Percentiles rank a stretch among this genome's conserved stretches.
These are phyloP conservation scores for Globisporangium echinulatum DNA, from an alignment of 352 stramenopile genomes.

Conservation along the genomic window DNA sequence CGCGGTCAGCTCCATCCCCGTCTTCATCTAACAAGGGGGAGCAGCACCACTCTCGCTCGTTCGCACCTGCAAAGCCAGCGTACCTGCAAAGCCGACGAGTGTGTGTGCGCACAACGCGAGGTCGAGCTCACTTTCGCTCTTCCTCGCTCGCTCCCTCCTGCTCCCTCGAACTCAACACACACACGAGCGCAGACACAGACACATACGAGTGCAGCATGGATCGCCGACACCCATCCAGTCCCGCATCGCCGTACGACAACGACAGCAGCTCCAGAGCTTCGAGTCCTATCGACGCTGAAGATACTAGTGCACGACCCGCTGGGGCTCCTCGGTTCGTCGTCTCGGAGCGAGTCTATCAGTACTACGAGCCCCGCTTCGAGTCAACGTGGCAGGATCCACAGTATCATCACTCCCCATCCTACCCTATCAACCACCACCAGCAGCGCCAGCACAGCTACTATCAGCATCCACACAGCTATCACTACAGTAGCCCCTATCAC, in stretches of 20 bases:
- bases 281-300: no score
- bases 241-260: background rate
- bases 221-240: background rate
- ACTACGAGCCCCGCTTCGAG: background rate
- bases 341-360: background rate
- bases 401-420: conserved; percentile 3
- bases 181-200: background rate
- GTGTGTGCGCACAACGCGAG: no score
- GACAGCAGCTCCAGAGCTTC: background rate
- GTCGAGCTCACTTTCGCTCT: conserved; percentile 4
- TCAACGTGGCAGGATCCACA: background rate
- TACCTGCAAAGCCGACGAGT: background rate
- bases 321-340: background rate
- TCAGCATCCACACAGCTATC: no score
- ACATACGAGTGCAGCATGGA: background rate
- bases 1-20: conserved; percentile 4
- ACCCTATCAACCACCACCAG: background rate
- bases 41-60: conserved; percentile 5
- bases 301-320: background rate
- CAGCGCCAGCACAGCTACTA: background rate
- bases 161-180: background rate
- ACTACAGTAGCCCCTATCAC: no score
- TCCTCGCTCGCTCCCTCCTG: no score
- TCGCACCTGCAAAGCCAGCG: background rate
- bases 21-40: conserved; percentile 13